These are phyloP conservation scores for Solanum raphanifolium DNA, from an alignment of 257 asterid species.

Conservation along the genomic window DNA sequence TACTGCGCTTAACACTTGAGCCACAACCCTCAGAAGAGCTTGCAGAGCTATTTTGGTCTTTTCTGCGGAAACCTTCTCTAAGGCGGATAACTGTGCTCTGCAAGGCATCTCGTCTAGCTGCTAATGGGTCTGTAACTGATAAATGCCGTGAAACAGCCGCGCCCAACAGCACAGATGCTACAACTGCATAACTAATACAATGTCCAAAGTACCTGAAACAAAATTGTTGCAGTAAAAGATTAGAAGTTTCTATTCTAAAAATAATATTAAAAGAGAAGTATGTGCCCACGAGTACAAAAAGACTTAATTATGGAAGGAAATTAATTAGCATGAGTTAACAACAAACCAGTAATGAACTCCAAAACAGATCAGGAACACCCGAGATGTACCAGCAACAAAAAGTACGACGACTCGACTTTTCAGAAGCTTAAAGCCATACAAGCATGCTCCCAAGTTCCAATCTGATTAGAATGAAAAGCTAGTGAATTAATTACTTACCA, in stretches of 20 bases:
- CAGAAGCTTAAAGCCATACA: conserved; percentile 92
- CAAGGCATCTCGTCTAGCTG: conserved; percentile 96
- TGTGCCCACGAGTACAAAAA: not conserved
- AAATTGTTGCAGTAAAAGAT: not conserved
- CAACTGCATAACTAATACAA: conserved; percentile 92
- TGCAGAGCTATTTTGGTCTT: conserved; percentile 80
- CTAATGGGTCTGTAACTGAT: conserved; percentile 69
- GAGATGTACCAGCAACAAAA: conserved; percentile 79
- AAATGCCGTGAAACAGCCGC: conserved; percentile 98
- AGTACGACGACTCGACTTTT: conserved; percentile 88
- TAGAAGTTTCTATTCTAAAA: not conserved
- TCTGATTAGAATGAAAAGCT: conserved; percentile 31
- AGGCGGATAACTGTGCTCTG: conserved; percentile 95
- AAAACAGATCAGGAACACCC: conserved; percentile 91
- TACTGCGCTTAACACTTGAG: conserved; percentile 93
- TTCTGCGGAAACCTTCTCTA: conserved; percentile 87
- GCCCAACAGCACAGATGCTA: conserved; percentile 93
- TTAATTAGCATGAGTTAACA: not conserved
- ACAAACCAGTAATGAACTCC: conserved; percentile 98
- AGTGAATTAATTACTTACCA: not conserved
- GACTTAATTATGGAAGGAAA: not conserved
- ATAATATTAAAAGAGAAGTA: not conserved
- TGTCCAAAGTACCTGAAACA: conserved; percentile 84
- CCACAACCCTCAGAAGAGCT: conserved; percentile 99
- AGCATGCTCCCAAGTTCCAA: conserved; percentile 98